Evolutionary conservation across 805 yeast species (phyloP), one percentile per base, ranked within the genome.

Genomic region (Yamadazyma laniorum): DNA sequence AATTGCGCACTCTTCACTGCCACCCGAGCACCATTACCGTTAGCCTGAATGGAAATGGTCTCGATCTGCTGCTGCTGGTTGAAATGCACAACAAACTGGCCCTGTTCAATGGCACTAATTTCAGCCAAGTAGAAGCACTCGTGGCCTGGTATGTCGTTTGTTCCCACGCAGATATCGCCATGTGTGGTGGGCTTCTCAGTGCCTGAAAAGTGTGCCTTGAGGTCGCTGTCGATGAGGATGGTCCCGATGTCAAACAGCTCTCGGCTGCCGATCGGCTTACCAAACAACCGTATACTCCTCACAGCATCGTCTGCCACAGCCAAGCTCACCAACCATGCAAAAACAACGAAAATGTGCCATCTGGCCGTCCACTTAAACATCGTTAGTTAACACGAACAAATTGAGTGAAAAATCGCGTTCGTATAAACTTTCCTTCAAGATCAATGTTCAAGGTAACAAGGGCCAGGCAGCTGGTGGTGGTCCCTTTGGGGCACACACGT

Each of bases 101-200:
- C 38, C 29, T 32, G 35, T 15, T 18, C 25, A 5, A 47, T 19
- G 23, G 23, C 6, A 7, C 9, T n/a, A 18, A 49, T 55, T 5
- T 14, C 21, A 1, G 16, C 32, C 3, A 37, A 31, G 2, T 55
- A 40, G 39, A 68, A 63, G 37, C 73, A 67, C n/a, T 53, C 61
- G 21, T 54, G 53, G 36, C 49, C 42, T 5, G 47, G 40, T 5
- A 63, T 29, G 35, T 59, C 65, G 5, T 47, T 40, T 17, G 72
- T 63, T 9, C 72, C 70, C 12, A 46, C 26, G 23, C 31, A 65
- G 16, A n/a, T 14, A 9, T 25, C 30, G 3, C 23, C 28, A 15
- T 31, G 15, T 6, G 9, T 9, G 9, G 9, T 7, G 9, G 23
- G 9, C 9, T 21, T 21, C 9, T 21, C 23, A 21, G 9, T 21